Evolutionary conservation across 352 stramenopile genomes (phyloP), one percentile per base, ranked within the genome.

Genomic region (Pythium pectinolyticum): DNA sequence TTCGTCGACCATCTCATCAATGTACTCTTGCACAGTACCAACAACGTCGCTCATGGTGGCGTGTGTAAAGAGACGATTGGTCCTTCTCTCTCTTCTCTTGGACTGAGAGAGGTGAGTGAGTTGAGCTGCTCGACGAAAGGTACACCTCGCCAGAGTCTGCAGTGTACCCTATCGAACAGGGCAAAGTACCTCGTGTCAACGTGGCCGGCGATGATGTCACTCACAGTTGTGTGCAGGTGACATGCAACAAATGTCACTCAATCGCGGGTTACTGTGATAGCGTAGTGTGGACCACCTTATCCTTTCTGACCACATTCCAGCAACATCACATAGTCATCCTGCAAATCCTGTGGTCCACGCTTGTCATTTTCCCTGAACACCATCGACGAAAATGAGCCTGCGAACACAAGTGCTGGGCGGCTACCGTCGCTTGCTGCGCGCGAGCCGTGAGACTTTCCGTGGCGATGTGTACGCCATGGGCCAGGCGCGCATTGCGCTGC

Each of bases 341-440:
- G 14, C 24, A 32, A 50, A 28, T 50, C 43, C 43, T 61, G 55
- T 70, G 49, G 49, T 61, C 40, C 55, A 62, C 46, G 2, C 45
- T 15, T 45, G 52, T 19, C 25, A 47, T 59, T 50, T 50, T 35
- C 31, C 4, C 32, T 4, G 8, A 50, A 35, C 12, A 19, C 14
- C 0, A 15, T 2, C 25, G 35, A 43, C 40, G 31, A 73, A 3
- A 12, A 90, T 86, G 78, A 87, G 67, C n/a, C 55, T 75, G 14
- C 77, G 84, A 9, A 27, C 70, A 40, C 82, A 86, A 51, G 83
- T 93, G 49, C 70, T 95, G 11, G 68, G 84, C 32, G 86, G 86
- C 27, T 95, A 95, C 70, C 78, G 80, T 30, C 82, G 86, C 31
- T 55, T 95, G 55, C 63, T 95, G 59, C 83, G 82, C 15, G 83